These are phyloP conservation scores for Achaetomium macrosporum DNA, from an alignment of 2,329 filamentous ascomycete species.

Conservation along the genomic window DNA sequence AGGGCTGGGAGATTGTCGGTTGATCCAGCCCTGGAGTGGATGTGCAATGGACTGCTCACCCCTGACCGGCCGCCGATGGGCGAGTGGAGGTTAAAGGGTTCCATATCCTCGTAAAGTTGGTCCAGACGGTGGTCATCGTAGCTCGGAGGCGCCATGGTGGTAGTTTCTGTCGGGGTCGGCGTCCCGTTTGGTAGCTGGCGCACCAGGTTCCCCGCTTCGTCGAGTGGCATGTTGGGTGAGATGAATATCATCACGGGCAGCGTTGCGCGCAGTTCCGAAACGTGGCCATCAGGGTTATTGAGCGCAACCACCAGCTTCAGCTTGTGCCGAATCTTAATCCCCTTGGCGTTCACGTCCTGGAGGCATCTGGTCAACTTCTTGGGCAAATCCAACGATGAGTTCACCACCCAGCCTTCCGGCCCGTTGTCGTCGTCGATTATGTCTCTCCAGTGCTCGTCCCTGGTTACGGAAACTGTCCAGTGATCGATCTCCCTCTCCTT, in stretches of 20 bases:
- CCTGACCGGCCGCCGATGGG: constrained; percentile 60
- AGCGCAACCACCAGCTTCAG: constrained; percentile 86
- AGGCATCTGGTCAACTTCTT: constrained; percentile 77
- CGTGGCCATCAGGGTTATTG: constrained; percentile 89
- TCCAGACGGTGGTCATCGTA: constrained; percentile 90
- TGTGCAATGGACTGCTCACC: constrained; percentile 74
- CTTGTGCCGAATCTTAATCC: constrained; percentile 90
- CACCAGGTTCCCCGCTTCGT: constrained; percentile 77
- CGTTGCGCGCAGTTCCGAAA: constrained; percentile 88
- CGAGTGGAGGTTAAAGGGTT: constrained; percentile 74
- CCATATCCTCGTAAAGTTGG: constrained; percentile 82
- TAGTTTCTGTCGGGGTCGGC: constrained; percentile 49
- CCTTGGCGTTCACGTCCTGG: constrained; percentile 82
- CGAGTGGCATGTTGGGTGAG: constrained; percentile 84
- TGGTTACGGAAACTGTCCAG: constrained; percentile 50
- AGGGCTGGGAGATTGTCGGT: constrained; percentile 69
- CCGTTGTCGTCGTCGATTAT: constrained; percentile 63
- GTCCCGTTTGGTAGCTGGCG: constrained; percentile 50
- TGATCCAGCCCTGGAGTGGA: constrained; percentile 67
- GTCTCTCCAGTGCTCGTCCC: constrained; percentile 61
- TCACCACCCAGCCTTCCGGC: constrained; percentile 61
- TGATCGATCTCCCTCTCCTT: constrained; percentile 57
- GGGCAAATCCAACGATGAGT: constrained; percentile 63
- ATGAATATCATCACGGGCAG: constrained; percentile 92
- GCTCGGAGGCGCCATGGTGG: constrained; percentile 75